Evolutionary conservation across 371 early-diverging fungal genomes (phyloP).

Genomic region (Racocetra persica): DNA sequence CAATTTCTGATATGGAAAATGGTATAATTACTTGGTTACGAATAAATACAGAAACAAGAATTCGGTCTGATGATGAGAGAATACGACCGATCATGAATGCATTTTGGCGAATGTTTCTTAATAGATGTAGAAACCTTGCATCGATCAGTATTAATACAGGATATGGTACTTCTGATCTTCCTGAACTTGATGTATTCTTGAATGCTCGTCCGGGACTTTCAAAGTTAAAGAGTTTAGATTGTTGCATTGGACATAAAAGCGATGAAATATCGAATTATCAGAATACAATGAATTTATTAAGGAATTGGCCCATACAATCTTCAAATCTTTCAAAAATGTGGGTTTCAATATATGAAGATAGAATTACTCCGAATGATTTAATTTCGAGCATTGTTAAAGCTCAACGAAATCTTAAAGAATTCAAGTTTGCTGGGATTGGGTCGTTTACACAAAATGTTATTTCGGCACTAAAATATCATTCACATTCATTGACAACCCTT

Average conservation of each 20-base stretch:
- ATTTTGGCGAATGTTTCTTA: slow-evolving; percentile 3
- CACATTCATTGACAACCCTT: neutral
- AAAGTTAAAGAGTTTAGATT: slow-evolving; percentile 5
- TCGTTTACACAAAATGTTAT: neutral
- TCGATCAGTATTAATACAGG: neutral
- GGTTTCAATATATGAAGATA: slow-evolving; percentile 1
- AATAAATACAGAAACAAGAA: neutral
- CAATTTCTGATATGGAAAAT: slow-evolving; percentile 10
- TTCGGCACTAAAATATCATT: neutral
- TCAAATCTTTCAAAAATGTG: neutral
- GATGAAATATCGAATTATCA: slow-evolving; percentile 2
- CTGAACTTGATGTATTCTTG: neutral
- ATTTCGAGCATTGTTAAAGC: neutral
- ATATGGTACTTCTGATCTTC: neutral
- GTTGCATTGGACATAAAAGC: neutral
- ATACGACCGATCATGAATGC: neutral
- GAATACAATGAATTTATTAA: neutral
- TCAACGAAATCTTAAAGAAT: neutral
- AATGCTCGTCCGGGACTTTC: neutral
- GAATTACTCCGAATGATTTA: neutral
- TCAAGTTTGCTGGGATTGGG: neutral
- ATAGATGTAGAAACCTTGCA: neutral
- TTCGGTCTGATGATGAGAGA: neutral
- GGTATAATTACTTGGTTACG: neutral
- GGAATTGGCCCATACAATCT: neutral